Evolutionary conservation across 73 alveolate genomes (phyloP).

Genomic region (Urostyla sp.): DNA sequence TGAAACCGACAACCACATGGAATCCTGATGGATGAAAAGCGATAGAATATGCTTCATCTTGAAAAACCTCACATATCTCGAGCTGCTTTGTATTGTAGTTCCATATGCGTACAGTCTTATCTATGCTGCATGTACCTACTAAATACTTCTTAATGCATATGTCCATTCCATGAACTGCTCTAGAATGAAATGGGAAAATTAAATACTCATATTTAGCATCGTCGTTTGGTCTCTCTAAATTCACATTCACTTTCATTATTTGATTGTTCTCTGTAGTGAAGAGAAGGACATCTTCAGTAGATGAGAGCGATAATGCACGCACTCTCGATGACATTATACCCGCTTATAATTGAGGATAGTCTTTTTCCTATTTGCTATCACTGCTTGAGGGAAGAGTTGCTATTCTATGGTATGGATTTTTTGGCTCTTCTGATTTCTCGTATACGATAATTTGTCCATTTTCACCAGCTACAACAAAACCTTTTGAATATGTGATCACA

Average conservation of each 20-base stretch:
- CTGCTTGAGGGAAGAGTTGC: conserved; percentile 72
- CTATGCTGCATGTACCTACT: conserved; percentile 98
- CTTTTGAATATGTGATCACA: conserved; percentile 68
- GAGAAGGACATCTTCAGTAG: conserved; percentile 65
- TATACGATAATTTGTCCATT: conserved; percentile 81
- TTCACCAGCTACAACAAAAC: conserved; percentile 86
- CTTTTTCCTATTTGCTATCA: conserved; percentile 71
- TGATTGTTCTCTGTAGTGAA: conserved; percentile 72
- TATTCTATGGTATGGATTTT: conserved; percentile 68
- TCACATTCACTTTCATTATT: conserved; percentile 60
- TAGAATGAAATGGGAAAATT: conserved; percentile 75
- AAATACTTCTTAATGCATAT: conserved; percentile 98
- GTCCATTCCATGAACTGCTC: conserved; percentile 95
- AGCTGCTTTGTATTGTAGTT: conserved; percentile 94
- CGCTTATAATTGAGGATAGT: conserved; percentile 58
- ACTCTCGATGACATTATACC: conserved; percentile 63
- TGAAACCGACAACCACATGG: conserved; percentile 96
- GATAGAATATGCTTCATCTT: conserved; percentile 92
- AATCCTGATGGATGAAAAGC: conserved; percentile 97
- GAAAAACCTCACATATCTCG: conserved; percentile 90
- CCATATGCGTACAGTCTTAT: conserved; percentile 99
- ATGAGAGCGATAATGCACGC: conserved; percentile 54
- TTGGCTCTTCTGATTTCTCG: conserved; percentile 86
- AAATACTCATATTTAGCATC: conserved; percentile 73
- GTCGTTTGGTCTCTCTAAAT: conserved; percentile 62